phyloP scores from a whole-genome alignment of 2,329 filamentous ascomycete species.

The Aspergillus sp. region DNA sequence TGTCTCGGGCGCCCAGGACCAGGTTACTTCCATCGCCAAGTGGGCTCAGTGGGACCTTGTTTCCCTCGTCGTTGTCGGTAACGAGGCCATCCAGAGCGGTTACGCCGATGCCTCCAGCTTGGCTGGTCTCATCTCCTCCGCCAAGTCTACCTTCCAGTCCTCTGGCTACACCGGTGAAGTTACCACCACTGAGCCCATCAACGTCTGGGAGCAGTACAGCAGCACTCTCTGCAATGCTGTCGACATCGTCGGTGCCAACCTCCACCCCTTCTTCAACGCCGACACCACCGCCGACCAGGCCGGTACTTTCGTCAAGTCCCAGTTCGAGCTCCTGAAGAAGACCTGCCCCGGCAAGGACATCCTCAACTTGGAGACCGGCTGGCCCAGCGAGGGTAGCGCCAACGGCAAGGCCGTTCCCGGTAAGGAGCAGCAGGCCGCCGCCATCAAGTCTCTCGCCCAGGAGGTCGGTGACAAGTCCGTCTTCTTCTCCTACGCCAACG shows the following conservation, averaged over 20 bases:
- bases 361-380: conserved; percentile 86
- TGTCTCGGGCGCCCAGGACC: conserved; percentile 61
- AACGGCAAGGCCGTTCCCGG: conserved; percentile 73
- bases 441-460: conserved; percentile 66
- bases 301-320: conserved; percentile 68
- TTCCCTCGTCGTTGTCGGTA: conserved; percentile 78
- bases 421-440: conserved; percentile 60
- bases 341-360: conserved; percentile 69
- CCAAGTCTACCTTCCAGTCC: conserved; percentile 57
- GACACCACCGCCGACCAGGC: conserved; percentile 59
- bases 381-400: conserved; percentile 66
- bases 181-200: conserved; percentile 83
- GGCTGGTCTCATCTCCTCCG: conserved; percentile 62
- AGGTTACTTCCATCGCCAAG: conserved; percentile 66
- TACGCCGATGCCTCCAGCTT: conserved; percentile 63
- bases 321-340: conserved; percentile 66
- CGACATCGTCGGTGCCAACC: conserved; percentile 78
- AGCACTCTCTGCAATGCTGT: conserved; percentile 64
- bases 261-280: conserved; percentile 92
- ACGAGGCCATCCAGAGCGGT: conserved; percentile 80
- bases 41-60: conserved; percentile 75
- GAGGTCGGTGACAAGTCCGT: conserved; percentile 63
- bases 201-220: conserved; percentile 64
- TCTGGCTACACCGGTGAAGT: conserved; percentile 68
- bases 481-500: conserved; percentile 78